Evolutionary conservation across 352 stramenopile species (phyloP), one percentile per base, ranked within the genome.

Genomic region (Blastocystis sp.): DNA sequence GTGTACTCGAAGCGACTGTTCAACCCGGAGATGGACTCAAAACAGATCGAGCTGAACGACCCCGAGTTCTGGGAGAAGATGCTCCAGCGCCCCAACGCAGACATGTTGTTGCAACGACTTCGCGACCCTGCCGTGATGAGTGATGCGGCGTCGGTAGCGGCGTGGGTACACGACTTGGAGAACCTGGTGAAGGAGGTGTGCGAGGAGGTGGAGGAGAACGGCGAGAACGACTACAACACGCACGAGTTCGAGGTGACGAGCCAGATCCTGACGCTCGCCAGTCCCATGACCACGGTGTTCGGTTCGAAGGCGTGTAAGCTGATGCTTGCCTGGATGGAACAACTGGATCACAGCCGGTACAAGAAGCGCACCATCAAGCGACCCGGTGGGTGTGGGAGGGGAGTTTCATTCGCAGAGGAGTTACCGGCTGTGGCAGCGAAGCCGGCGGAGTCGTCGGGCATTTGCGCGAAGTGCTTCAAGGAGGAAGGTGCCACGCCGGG

Each of bases 41-140:
- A 28, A 6, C 74, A 84, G 74, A 69, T 98, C 40, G 94, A 95
- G 62, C 94, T 98, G 7, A 95, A 98, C 89, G 95, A 98, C 87
- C 95, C 95, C 0, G 95, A 98, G 54, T 98, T 98, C 76, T 98
- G 95, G 95, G 93, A 96, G 62, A 96, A 96, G 69, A 94, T 97
- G 59, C 80, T 97, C 11, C 71, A 89, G n/a, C 81, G 89, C 24
- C 54, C 64, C 28, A 90, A 76, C 28, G 60, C 89, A 14, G 84
- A 88, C 34, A 91, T 63, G 65, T 54, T 91, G 61, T 69, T 66
- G 63, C 65, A 77, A 14, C 87, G 87, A 40, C 62, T 91, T 0
- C 76, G 90, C 64, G 80, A 87, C 28, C 21, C 34, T 34, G 4
- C 24, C 3, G 61, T 69, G 24, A 88, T 88, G 78, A 21, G 66